Evolutionary conservation across 2,329 filamentous ascomycete genomes (phyloP).

Genomic region (Aspergillus bombycis): DNA sequence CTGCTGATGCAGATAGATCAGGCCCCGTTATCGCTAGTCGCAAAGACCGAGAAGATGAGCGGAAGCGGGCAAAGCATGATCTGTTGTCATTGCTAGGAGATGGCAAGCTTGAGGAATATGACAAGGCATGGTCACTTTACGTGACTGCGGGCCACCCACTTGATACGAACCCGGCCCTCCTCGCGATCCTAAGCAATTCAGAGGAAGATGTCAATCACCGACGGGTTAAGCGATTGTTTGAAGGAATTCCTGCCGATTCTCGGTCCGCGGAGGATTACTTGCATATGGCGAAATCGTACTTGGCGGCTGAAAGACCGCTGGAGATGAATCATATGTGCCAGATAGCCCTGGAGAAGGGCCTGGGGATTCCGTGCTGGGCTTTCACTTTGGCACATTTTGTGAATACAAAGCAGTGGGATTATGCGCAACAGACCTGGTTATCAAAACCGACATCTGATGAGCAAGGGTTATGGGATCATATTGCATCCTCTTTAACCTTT

Average conservation of each 20-base stretch:
- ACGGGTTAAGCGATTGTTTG: conserved; percentile 52
- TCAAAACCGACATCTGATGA: conserved; percentile 21
- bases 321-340: conserved; percentile 47
- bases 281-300: conserved; percentile 47
- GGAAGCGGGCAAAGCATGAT: conserved; percentile 20
- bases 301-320: conserved; percentile 42
- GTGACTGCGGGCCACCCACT: conserved; percentile 31
- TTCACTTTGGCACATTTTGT: conserved; percentile 36
- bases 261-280: conserved; percentile 50
- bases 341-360: conserved; percentile 36
- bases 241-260: conserved; percentile 38
- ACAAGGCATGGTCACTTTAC: conserved; percentile 50
- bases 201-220: conserved; percentile 41
- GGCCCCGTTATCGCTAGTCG: conserved; percentile 9
- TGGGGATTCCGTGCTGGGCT: conserved; percentile 33
- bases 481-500: conserved; percentile 18
- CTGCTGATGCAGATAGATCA: conserved; percentile 9
- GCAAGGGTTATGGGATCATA: conserved; percentile 15
- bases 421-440: conserved; percentile 35
- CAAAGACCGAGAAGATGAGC: conserved; percentile 9
- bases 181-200: conserved; percentile 47
- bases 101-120: conserved; percentile 27
- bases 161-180: conserved; percentile 31
- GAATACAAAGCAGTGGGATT: conserved; percentile 36
- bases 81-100: conserved; percentile 24